Evolutionary conservation across 495 filamentous ascomycete species (phyloP), one percentile per base, ranked within the genome.

Genomic region (Letharia lupina): DNA sequence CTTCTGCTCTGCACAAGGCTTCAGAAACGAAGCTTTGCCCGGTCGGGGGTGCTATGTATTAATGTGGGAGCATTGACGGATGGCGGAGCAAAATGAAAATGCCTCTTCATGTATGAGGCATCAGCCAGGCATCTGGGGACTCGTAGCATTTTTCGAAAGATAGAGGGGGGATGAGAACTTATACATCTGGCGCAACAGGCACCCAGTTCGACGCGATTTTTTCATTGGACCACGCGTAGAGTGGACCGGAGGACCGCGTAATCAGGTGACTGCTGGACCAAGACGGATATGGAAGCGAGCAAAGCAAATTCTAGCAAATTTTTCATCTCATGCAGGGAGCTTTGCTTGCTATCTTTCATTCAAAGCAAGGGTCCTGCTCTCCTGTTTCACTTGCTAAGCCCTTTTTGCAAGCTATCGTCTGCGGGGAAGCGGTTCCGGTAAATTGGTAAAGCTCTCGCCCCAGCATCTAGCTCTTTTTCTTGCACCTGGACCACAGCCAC

Each of bases 371-470:
- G 13, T 35, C n/a, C 37, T 39, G 37, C 8, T 4, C 37, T 39
- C 37, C 37, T 61, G 62, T 67, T 45, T 65, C 65, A 70, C 47
- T 70, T 54, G 56, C 42, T 67, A 39, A 61, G 56, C 56, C 35
- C 8, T 59, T 42, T 54, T 37, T 41, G 9, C 39, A 60, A 63
- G 65, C 61, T 23, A 41, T 50, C 13, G 57, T 56, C 65, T 70
- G 68, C 68, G 68, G 68, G 68, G 68, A 68, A 63, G 50, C 44
- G 62, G 62, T 58, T 37, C 66, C 63, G 68, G 62, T 60, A 64
- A 45, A 61, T 69, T 69, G 68, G 52, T n/a, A 65, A 31, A 57
- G 48, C 56, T 69, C 57, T 40, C 39, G 42, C 44, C 50, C 40
- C 41, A 9, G 39, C 58, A 37, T 52, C 59, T 54, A 58, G 61